Conservation (phyloP, 495 filamentous ascomycete species). For the Lasiosphaeria hispida region DNA sequence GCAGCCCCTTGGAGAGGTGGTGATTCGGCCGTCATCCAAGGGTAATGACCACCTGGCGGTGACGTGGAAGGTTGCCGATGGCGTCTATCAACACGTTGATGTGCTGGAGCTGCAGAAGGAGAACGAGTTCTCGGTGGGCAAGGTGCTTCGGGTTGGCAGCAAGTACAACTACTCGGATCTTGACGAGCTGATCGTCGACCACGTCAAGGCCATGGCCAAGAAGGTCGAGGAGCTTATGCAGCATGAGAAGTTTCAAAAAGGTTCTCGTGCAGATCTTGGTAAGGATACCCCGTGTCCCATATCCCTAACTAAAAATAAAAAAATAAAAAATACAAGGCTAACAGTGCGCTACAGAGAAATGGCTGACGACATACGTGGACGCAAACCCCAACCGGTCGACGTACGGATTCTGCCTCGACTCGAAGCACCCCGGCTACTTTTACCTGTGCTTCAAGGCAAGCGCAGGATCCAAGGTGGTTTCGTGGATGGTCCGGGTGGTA, state of each 20-base stretch:
- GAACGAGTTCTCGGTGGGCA: slow-evolving; percentile 90
- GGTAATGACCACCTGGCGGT: slow-evolving; percentile 92
- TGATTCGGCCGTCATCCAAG: slow-evolving; percentile 91
- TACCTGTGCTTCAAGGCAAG: slow-evolving; percentile 93
- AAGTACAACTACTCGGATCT: slow-evolving; percentile 92
- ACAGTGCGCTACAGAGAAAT: slow-evolving; percentile 65
- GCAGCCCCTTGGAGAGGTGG: slow-evolving; percentile 79
- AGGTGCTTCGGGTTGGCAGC: slow-evolving; percentile 74
- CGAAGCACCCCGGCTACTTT: slow-evolving; percentile 92
- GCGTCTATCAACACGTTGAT: slow-evolving; percentile 94
- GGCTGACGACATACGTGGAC: slow-evolving; percentile 91
- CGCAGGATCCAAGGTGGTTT: slow-evolving; percentile 62
- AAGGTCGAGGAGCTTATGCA: slow-evolving; percentile 96
- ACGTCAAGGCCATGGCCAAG: slow-evolving; percentile 94
- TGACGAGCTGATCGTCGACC: slow-evolving; percentile 94
- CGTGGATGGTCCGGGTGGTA: slow-evolving; percentile 87
- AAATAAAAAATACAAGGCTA: slow-evolving; percentile 25
- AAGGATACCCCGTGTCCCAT: slow-evolving; percentile 38
- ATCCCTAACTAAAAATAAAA: no score
- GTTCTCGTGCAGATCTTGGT: slow-evolving; percentile 81
- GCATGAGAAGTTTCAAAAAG: slow-evolving; percentile 84
- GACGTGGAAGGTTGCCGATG: slow-evolving; percentile 97
- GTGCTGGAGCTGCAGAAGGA: slow-evolving; percentile 96
- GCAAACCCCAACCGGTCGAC: slow-evolving; percentile 92
- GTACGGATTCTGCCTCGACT: slow-evolving; percentile 91